A percentile compares a stretch with the other conserved stretches of the same genome.
Evolutionary conservation across 371 early-diverging fungal species (phyloP).

Genomic region (Rhizopus arrhizus): DNA sequence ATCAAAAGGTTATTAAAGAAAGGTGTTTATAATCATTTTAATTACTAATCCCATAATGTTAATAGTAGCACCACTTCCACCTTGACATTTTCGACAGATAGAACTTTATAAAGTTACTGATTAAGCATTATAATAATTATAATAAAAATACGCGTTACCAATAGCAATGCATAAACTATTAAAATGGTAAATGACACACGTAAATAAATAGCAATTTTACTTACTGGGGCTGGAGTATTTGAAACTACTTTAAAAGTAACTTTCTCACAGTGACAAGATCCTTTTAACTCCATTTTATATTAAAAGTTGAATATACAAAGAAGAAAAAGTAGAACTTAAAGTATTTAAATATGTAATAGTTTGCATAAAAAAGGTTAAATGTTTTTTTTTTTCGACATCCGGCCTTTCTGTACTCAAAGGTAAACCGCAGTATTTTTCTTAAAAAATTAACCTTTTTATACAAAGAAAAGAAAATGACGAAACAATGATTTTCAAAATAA

Average conservation of each 20-base stretch:
- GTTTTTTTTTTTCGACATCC: too few species aligned
- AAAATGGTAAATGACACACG: background rate
- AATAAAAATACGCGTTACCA: constrained; percentile 33
- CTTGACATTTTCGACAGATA: constrained; percentile 54
- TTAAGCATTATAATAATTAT: background rate
- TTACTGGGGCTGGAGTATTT: constrained; percentile 48
- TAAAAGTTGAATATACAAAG: background rate
- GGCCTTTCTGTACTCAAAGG: too few species aligned
- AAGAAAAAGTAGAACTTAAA: background rate
- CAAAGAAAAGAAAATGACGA: too few species aligned
- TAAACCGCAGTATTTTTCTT: too few species aligned
- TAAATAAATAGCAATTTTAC: background rate
- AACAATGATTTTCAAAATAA: too few species aligned
- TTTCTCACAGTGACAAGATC: constrained; percentile 57
- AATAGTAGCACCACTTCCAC: constrained; percentile 49
- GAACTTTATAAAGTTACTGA: constrained; percentile 31
- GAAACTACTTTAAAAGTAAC: constrained; percentile 39
- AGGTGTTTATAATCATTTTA: background rate
- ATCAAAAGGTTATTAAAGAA: background rate
- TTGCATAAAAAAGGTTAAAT: background rate
- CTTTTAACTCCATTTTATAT: constrained; percentile 48
- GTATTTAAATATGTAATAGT: background rate
- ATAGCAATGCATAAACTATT: constrained; percentile 49
- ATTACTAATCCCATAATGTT: constrained; percentile 52
- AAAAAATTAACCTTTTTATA: too few species aligned